Base-by-base conservation (phyloP, 805 yeast species). In the Candida ortonii region DNA sequence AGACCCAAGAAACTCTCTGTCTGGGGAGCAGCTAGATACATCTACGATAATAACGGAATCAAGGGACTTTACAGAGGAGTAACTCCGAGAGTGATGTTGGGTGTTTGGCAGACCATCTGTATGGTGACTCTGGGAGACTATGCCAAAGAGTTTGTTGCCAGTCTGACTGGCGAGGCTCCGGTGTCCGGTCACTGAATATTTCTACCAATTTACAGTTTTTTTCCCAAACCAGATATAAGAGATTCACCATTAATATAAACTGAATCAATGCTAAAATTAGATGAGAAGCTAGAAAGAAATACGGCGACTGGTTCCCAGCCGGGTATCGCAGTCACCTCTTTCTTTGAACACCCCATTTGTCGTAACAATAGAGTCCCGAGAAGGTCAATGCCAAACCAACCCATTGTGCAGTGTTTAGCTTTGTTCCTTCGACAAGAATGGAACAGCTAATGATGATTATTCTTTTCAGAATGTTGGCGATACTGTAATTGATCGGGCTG, bases 81-180 rank as follows among this genome's bases (percentile, higher is more conserved):
- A 28, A 79, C 97, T 11, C 97, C 98, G 50, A 84, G 98, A 73
- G 77, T 93, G 49, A 97, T 95, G 37, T 74, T 93, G 47, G 95
- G 97, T 53, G 82, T 90, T 44, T 93, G 97, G 97, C 98, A 93
- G 70, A 90, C 97, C 3, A 87, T 90, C 28, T 90, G 95, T 62
- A 90, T 90, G 97, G 97, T 90, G 40, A 96, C 96, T 9, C 78
- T 93, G 49, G 98, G 97, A 61, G 98, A 93, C 57, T 85, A 88
- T 64, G 88, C 88, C 21, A 82, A 78, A 60, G 87, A 80, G 36
- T 68, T 70, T 37, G 82, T 82, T 33, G 85, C 71, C 20, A 70
- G 62, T 38, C 36, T 80, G 40, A 78, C 85, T 5, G 84, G 84
- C 33, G 77, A 78, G 46, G 55, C 48, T 28, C 82, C 83, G 27